phyloP scores from a whole-genome alignment of 78 protist genomes.

The slime mould (Dictyostelium discoideum) region dicty_2.7 NC_007089.4:555501-556000 shows the following conservation, averaged over 20 bases:
- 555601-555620: neutral
- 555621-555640: neutral
- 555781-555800: neutral
- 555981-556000: neutral
- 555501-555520: neutral
- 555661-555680: neutral
- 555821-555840: neutral
- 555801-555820: neutral
- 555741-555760: conserved; percentile 17
- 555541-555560: conserved; percentile 44
- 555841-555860: neutral
- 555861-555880: neutral
- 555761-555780: neutral
- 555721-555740: conserved; percentile 16
- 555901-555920: no score
- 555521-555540: no score
- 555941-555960: no score
- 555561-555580: conserved; percentile 31
- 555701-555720: conserved; percentile 68
- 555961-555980: neutral
- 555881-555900: neutral
- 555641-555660: conserved; percentile 53
- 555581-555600: neutral
- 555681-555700: conserved; percentile 2
- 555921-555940: no score